These are phyloP conservation scores for Rhodomyrtus tomentosa DNA, from an alignment of 345 rosid species.

Conservation along the genomic window DNA sequence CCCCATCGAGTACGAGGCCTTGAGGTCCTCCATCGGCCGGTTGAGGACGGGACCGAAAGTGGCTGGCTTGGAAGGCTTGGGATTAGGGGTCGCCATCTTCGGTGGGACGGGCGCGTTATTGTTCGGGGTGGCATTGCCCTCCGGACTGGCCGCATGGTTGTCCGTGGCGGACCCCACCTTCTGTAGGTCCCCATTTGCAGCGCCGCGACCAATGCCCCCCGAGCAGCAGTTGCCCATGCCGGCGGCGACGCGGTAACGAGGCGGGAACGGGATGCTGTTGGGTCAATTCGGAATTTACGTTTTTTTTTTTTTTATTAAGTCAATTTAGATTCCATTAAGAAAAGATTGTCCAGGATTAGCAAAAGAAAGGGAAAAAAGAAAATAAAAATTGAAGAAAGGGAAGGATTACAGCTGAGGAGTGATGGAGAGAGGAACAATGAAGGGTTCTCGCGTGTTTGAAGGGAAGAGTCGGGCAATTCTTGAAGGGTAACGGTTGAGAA, in stretches of 20 bases:
- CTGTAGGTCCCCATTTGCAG: background rate
- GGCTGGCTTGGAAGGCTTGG: conserved; percentile 16
- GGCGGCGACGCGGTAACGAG: conserved; percentile 7
- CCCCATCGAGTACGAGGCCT: conserved; percentile 33
- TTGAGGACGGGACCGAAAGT: conserved; percentile 31
- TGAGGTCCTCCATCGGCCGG: conserved; percentile 59
- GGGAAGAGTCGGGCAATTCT: background rate
- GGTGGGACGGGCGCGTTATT: conserved; percentile 1
- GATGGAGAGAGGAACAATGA: background rate
- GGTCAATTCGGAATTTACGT: background rate
- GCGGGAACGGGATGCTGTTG: background rate
- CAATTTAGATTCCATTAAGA: background rate
- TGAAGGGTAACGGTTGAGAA: background rate
- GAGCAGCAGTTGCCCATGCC: conserved; percentile 72
- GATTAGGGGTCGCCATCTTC: conserved; percentile 4
- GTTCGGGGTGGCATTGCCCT: conserved; percentile 8
- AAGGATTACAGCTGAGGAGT: background rate
- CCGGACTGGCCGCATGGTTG: background rate
- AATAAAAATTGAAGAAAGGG: background rate
- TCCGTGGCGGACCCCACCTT: conserved; percentile 6
- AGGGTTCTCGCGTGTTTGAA: background rate
- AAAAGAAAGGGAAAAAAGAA: no score
- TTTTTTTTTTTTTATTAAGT: background rate
- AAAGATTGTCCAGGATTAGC: background rate
- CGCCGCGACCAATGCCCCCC: conserved; percentile 16